Base-by-base conservation (phyloP, 192 early-diverging fungal genomes). In the Gonapodya prolifera region DNA sequence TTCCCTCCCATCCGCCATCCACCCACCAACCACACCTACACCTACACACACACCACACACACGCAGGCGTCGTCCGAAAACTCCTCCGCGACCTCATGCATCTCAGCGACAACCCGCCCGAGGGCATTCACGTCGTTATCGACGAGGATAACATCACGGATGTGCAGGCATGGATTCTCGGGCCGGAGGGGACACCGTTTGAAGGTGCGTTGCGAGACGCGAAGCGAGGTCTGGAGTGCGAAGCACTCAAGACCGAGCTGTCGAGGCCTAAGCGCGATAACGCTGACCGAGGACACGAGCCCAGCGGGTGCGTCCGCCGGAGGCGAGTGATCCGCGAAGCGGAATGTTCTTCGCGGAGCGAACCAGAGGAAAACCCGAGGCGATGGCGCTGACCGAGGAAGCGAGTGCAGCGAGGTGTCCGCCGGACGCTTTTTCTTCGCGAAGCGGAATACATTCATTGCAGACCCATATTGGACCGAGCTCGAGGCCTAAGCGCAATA, bases 141-240 rank as follows among this genome's bases (percentile, higher is more conserved):
- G 91, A 92, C 79, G 88, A 94, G 18, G 88, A 90, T 33, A 79
- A 89, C 36, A 34, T 98, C 16, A 84, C 88, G 2, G 94, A 98
- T 79, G 90, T 98, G 76, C 89, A 92, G 75, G 96, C 94, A 1
- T 91, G 90, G 86, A 91, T 98, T 31, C 83, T 86, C 29, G 96
- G 94, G 0, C 95, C 94, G 70, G 88, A 89, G 87, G 87, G 77
- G 34, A 76, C 1, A 30, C 23, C 18, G 0, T 45, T 32, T 32
- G 18, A 78, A 2, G 13, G 33, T 18, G 28, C n/a, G n/a, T n/a
- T n/a, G n/a, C n/a, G n/a, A n/a, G n/a, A n/a, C n/a, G n/a, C n/a
- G n/a, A n/a, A n/a, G n/a, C n/a, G n/a, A n/a, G n/a, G n/a, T n/a
- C n/a, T n/a, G n/a, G n/a, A n/a, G n/a, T n/a, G n/a, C n/a, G n/a